Conservation (phyloP, 345 rosid species). For the Pugionium dolabratum region DNA sequence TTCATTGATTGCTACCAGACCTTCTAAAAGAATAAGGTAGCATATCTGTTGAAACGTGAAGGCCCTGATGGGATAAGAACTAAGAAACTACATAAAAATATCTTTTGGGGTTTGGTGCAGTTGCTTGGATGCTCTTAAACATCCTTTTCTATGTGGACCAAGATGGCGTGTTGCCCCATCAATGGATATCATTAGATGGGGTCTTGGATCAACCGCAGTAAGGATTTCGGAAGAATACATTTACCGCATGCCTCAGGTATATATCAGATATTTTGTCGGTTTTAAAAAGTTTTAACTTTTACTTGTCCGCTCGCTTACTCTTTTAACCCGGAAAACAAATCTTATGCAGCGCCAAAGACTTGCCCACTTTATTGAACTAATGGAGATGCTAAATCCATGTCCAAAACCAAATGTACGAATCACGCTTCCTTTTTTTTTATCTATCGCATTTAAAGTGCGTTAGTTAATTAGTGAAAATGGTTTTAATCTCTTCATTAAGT, state of each 20-base stretch:
- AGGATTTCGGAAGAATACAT: conserved; percentile 89
- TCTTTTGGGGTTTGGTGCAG: conserved; percentile 42
- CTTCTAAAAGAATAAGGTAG: conserved; percentile 82
- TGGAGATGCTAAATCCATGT: conserved; percentile 95
- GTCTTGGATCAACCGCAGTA: conserved; percentile 92
- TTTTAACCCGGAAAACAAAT: not conserved
- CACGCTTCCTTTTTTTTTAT: conserved; percentile 1
- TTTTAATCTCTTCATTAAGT: conserved; percentile 11
- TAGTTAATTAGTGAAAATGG: not conserved
- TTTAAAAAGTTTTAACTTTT: conserved; percentile 2
- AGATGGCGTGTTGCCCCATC: conserved; percentile 91
- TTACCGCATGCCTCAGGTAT: conserved; percentile 76
- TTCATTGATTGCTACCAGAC: conserved; percentile 70
- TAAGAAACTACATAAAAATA: conserved; percentile 8
- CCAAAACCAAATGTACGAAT: conserved; percentile 67
- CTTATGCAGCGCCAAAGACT: conserved; percentile 68
- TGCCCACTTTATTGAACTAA: conserved; percentile 75
- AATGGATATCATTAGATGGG: conserved; percentile 92
- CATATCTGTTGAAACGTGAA: not conserved
- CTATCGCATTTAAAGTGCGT: not conserved
- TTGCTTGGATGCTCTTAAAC: conserved; percentile 87
- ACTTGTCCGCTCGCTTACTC: not conserved
- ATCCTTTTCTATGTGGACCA: conserved; percentile 93
- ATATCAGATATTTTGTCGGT: not conserved
- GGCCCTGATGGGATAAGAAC: too few relatives aligned